phyloP scores from a whole-genome alignment of 306 rosid genomes.

The Rubus parviflorus region DNA sequence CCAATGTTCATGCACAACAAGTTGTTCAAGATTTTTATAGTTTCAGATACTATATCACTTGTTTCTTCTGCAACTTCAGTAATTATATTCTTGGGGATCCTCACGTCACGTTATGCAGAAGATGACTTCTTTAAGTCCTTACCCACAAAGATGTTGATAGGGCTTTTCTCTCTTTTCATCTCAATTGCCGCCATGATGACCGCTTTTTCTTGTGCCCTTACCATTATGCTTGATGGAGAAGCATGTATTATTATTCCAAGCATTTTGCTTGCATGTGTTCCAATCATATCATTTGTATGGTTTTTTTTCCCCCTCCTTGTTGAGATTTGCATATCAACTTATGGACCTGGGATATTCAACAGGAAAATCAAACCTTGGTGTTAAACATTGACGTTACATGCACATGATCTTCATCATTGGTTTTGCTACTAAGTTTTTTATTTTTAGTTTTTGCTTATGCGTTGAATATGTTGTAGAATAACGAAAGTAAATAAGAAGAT shows the following conservation, averaged over 20 bases:
- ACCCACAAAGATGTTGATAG: constrained; percentile 35
- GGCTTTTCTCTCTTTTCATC: constrained; percentile 29
- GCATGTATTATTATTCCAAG: constrained; percentile 22
- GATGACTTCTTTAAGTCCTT: constrained; percentile 32
- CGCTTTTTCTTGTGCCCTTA: constrained; percentile 34
- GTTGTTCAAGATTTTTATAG: constrained; percentile 7
- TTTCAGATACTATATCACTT: too few species aligned
- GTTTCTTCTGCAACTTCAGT: constrained; percentile 28
- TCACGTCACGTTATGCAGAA: constrained; percentile 44
- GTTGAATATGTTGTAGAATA: too few species aligned
- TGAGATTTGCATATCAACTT: constrained; percentile 29
- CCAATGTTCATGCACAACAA: not conserved
- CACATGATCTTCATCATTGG: too few species aligned
- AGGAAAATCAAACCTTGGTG: not conserved
- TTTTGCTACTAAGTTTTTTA: too few species aligned
- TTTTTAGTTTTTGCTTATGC: too few species aligned
- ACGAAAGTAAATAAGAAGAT: too few species aligned
- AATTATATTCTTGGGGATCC: constrained; percentile 25
- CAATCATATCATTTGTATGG: constrained; percentile 23
- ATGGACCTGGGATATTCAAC: constrained; percentile 13
- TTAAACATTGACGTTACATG: too few species aligned
- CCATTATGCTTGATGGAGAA: constrained; percentile 11
- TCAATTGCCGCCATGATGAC: constrained; percentile 46
- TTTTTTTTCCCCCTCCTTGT: constrained; percentile 22
- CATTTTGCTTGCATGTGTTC: constrained; percentile 15